Evolutionary conservation across 2,329 filamentous ascomycete genomes (phyloP).

Genomic region (Penicillium oxalicum): DNA sequence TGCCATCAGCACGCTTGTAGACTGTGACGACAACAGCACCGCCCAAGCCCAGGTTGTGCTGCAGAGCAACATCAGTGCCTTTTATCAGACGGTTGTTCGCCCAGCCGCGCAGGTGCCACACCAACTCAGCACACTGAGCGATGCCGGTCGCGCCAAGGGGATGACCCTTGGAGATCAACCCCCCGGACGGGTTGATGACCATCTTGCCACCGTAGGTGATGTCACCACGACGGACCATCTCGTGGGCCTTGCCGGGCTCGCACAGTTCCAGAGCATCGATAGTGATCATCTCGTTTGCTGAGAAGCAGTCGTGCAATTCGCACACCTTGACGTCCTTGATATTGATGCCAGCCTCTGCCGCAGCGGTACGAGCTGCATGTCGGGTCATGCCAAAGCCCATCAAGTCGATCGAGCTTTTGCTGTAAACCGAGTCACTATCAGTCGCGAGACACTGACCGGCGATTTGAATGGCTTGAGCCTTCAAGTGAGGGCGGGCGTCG

Average conservation of each 20-base stretch:
- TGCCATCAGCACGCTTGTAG: slow-evolving; percentile 76
- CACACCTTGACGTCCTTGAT: slow-evolving; percentile 71
- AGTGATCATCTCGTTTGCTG: slow-evolving; percentile 84
- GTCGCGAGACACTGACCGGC: slow-evolving; percentile 86
- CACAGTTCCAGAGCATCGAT: slow-evolving; percentile 80
- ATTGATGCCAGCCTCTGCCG: slow-evolving; percentile 60
- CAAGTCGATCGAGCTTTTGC: slow-evolving; percentile 73
- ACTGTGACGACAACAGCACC: slow-evolving; percentile 87
- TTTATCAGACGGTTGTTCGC: slow-evolving; percentile 77
- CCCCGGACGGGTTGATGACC: slow-evolving; percentile 88
- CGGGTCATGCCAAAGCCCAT: slow-evolving; percentile 83
- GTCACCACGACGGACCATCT: slow-evolving; percentile 77
- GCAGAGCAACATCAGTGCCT: slow-evolving; percentile 66
- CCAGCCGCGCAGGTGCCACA: slow-evolving; percentile 94
- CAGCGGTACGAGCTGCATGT: slow-evolving; percentile 62
- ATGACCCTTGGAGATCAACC: slow-evolving; percentile 92
- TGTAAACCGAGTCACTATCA: slow-evolving; percentile 74
- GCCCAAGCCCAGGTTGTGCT: slow-evolving; percentile 89
- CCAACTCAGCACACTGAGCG: slow-evolving; percentile 88
- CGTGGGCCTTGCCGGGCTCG: slow-evolving; percentile 77
- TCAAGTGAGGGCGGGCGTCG: slow-evolving; percentile 74
- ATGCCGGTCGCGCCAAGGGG: slow-evolving; percentile 91
- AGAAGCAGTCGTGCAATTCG: slow-evolving; percentile 96
- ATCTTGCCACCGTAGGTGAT: slow-evolving; percentile 83
- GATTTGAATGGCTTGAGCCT: slow-evolving; percentile 75